Evolutionary conservation across 2,329 filamentous ascomycete species (phyloP).

Genomic region (Huntiella omanensis): DNA sequence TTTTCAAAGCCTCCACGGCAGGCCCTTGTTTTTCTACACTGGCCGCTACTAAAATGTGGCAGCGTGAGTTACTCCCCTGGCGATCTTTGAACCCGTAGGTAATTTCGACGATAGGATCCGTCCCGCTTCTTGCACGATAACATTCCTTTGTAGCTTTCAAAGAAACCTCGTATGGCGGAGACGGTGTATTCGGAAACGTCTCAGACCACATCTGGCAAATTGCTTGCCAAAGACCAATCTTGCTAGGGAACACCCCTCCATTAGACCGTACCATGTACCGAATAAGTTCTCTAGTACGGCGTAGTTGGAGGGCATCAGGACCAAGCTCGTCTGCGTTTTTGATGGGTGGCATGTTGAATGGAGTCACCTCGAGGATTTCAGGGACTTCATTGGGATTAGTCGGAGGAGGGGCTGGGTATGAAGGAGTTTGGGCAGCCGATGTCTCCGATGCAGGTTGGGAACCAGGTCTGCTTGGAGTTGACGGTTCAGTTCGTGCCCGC

Average conservation of each 20-base stretch:
- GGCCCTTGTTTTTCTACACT: conserved; percentile 24
- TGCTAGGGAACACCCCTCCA: conserved; percentile 31
- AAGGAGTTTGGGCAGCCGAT: no score
- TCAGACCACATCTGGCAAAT: conserved; percentile 25
- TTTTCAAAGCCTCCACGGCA: conserved; percentile 24
- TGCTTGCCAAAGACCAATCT: conserved; percentile 29
- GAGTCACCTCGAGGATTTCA: background rate
- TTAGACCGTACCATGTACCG: conserved; percentile 23
- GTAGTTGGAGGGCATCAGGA: conserved; percentile 15
- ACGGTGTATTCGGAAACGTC: background rate
- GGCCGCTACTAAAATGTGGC: conserved; percentile 25
- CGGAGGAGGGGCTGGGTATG: background rate
- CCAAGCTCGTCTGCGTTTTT: conserved; percentile 17
- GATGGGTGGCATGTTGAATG: conserved; percentile 9
- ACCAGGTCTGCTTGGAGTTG: background rate
- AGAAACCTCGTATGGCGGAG: conserved; percentile 22
- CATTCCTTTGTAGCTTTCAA: conserved; percentile 22
- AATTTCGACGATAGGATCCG: conserved; percentile 21
- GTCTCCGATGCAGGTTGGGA: background rate
- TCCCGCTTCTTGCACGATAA: conserved; percentile 14
- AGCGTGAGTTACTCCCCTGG: conserved; percentile 25
- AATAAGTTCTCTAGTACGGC: conserved; percentile 23
- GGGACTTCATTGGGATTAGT: conserved; percentile 2
- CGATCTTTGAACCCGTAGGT: conserved; percentile 25
- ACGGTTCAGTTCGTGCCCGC: background rate